Evolutionary conservation across 768 basidiomycete species (phyloP).

Genomic region (Boletus huronensis): DNA sequence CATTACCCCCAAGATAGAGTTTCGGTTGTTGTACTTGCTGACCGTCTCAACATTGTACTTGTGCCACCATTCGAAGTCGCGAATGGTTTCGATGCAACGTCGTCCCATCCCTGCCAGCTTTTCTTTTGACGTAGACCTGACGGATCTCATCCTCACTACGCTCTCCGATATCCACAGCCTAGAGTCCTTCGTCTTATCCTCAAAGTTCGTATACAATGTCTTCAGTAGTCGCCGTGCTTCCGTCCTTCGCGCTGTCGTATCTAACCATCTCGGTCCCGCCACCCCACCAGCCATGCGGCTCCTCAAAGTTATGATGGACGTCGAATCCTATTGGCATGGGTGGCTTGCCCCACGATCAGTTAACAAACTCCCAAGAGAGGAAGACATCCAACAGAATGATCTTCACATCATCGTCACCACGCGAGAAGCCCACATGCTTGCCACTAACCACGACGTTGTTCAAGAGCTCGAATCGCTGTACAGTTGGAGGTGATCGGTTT

Average conservation of each 20-base stretch:
- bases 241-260: conserved; percentile 11
- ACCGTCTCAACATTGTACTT: too few species aligned
- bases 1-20: too few species aligned
- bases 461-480: conserved; percentile 13
- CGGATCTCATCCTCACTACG: conserved; percentile 6
- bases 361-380: conserved; percentile 11
- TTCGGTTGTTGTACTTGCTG: too few species aligned
- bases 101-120: neutral
- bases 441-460: conserved; percentile 15
- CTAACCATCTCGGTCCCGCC: conserved; percentile 14
- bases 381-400: neutral
- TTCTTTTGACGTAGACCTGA: conserved; percentile 11
- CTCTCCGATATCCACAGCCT: conserved; percentile 11
- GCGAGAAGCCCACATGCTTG: conserved; percentile 14
- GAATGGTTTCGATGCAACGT: neutral
- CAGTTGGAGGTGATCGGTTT: conserved; percentile 20
- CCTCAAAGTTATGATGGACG: conserved; percentile 11
- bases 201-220: conserved; percentile 18
- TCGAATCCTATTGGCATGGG: conserved; percentile 16
- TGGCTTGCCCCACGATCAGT: conserved; percentile 12
- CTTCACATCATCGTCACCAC: neutral
- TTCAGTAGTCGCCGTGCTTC: conserved; percentile 10
- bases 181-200: conserved; percentile 11
- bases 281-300: conserved; percentile 12
- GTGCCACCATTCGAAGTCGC: too few species aligned